Evolutionary conservation across 176 grass and related monocot genomes (phyloP), one percentile per base, ranked within the genome.

Genomic region (Bothriochloa decipiens): DNA sequence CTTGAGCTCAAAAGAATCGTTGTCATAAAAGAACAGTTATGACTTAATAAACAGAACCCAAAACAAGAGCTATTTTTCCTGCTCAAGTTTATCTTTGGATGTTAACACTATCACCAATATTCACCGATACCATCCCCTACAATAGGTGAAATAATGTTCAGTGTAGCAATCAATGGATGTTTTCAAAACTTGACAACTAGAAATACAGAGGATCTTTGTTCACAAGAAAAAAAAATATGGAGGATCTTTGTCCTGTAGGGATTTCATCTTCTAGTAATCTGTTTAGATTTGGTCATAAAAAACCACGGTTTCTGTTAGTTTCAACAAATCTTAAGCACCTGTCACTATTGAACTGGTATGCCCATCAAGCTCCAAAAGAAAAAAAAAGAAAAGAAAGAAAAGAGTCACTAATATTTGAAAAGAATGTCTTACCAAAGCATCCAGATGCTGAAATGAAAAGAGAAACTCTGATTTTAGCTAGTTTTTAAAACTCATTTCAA

Each of bases 401-500:
- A 32, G 29, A 32, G 29, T n/a, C n/a, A 18, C 4, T 18, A 18
- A 86, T 37, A 73, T 62, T 43, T 67, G 57, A 83, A 74, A 83
- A 68, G 45, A 79, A 46, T 20, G 3, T 57, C 75, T 64, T 84
- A 92, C 75, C 90, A 84, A 81, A 88, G 45, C 42, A 77, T 47
- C 49, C 16, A 36, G 28, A 70, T 85, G 40, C 46, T 65, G 26
- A 72, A 17, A 7, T 2, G 29, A 28, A 72, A 23, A 13, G 23
- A 10, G 7, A 11, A 11, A 12, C 4, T 16, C 15, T 2, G 32
- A 43, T 75, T 22, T 50, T 15, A 40, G 11, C 23, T 77, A 28
- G 11, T 52, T 4, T 37, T 74, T 53, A 32, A 3, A 71, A 65
- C 16, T 8, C 18, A 3, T 11, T 25, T 61, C 70, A 46, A 5